phyloP scores from a whole-genome alignment of 2,329 filamentous ascomycete genomes.

The Botrytis hyacinthi region DNA sequence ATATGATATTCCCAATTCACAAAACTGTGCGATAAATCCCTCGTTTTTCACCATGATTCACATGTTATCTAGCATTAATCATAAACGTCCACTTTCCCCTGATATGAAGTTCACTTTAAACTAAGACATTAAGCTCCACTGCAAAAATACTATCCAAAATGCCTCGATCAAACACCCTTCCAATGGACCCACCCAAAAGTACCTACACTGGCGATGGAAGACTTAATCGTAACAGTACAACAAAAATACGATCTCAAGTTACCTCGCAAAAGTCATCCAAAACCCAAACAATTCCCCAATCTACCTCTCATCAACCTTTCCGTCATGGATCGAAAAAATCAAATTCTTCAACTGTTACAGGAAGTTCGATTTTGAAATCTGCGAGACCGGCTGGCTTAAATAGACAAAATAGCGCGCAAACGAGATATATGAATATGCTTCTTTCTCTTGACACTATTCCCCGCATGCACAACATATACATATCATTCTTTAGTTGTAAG shows the following conservation, averaged over 20 bases:
- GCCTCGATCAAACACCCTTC: slow-evolving; percentile 26
- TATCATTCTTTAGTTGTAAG: slow-evolving; percentile 34
- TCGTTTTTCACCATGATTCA: neutral
- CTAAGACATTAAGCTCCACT: neutral
- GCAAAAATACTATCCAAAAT: slow-evolving; percentile 15
- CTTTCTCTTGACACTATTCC: slow-evolving; percentile 36
- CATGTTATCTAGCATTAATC: neutral
- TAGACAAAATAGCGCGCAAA: slow-evolving; percentile 32
- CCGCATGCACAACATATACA: slow-evolving; percentile 35
- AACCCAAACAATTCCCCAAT: neutral
- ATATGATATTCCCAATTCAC: neutral
- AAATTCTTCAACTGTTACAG: neutral
- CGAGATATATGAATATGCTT: slow-evolving; percentile 36
- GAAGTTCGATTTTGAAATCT: neutral
- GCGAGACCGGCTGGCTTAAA: slow-evolving; percentile 12
- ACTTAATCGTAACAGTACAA: neutral
- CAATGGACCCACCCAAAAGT: slow-evolving; percentile 21
- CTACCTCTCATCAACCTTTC: neutral
- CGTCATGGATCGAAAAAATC: neutral
- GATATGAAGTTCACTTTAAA: neutral
- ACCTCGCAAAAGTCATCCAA: neutral
- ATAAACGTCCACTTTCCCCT: neutral
- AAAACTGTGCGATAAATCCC: neutral
- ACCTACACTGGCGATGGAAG: slow-evolving; percentile 22
- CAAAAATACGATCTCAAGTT: neutral